A percentile compares a stretch with the other conserved stretches of the same genome.
Conservation (phyloP, 2,329 filamentous ascomycete genomes). For the Hypoxylon sp. region DNA sequence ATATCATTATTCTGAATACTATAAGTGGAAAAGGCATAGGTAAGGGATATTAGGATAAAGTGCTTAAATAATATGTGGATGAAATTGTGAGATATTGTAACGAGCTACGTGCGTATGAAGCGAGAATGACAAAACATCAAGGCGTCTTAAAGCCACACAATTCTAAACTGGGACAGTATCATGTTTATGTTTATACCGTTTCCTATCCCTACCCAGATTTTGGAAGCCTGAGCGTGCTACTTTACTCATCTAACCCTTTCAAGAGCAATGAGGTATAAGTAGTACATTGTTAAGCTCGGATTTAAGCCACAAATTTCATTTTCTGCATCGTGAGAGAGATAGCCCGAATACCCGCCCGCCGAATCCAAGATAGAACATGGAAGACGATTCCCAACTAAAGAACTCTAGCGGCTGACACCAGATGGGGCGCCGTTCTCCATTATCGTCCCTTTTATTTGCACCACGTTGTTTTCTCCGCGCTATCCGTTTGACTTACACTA, state of each 20-base stretch:
- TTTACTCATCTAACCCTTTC: not conserved
- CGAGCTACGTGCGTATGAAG: not conserved
- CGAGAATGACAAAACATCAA: conserved; percentile 18
- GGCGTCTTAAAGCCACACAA: conserved; percentile 13
- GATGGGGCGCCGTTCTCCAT: conserved; percentile 35
- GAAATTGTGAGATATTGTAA: not conserved
- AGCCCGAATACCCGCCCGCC: too few species aligned
- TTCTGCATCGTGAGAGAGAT: too few species aligned
- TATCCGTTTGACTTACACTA: conserved; percentile 26
- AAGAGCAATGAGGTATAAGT: not conserved
- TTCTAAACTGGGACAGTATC: conserved; percentile 32
- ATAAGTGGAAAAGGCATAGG: not conserved
- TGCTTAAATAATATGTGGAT: not conserved
- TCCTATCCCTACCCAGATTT: not conserved
- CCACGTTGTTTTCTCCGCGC: conserved; percentile 34
- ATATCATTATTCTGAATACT: not conserved
- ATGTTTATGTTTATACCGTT: conserved; percentile 18
- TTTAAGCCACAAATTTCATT: not conserved
- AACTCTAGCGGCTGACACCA: conserved; percentile 25
- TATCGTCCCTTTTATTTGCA: conserved; percentile 40
- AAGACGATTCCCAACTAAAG: conserved; percentile 12
- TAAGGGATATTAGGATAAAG: not conserved
- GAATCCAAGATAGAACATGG: conserved; percentile 15
- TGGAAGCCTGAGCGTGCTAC: conserved; percentile 4
- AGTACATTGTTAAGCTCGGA: not conserved